Evolutionary conservation across 2,329 filamentous ascomycete genomes (phyloP), one percentile per base, ranked within the genome.

Genomic region (Fusarium nodosum): DNA sequence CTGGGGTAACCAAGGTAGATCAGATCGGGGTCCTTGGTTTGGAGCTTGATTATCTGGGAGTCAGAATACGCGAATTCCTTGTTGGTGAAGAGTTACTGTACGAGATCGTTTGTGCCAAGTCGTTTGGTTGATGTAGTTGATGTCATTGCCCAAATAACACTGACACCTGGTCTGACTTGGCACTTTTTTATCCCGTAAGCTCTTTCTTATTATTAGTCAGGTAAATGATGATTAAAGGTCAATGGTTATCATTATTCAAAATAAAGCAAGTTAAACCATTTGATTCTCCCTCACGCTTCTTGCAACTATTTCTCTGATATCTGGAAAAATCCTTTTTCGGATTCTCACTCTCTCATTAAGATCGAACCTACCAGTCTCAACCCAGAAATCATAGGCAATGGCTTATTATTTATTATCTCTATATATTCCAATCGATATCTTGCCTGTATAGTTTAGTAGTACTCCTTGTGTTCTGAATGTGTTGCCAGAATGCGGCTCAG

Each of bases 271-370:
- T 16, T 16, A 12, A 20, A 4, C 7, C 16, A 0, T 20, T 13
- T 15, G 20, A 3, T 30, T 39, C 7, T 46, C 0, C 28, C 22
- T 24, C 36, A 45, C 5, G 39, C 39, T 12, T 64, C 34, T 12
- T 60, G 16, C 4, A 68, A 26, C 8, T 3, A 46, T 2, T 3
- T 22, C 39, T 15, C 55, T 55, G 9, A 39, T 59, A 26, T 64
- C 22, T 13, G 33, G 44, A 2, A 60, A 60, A 60, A 13, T 7
- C 18, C 7, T 68, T 34, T 6, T 64, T 51, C 26, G 64, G 15
- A 3, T 30, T 24, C 20, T 11, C 42, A 3, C 30, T 46, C 30
- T 46, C n/a, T 61, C 34, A n/a, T 41, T 16, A 26, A 64, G n/a
- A 16, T 55, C n/a, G n/a, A 62, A 30, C 11, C 9, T 26, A 9